phyloP scores from a whole-genome alignment of 140 eudicot genomes.

The Oenanthe javanica region DNA sequence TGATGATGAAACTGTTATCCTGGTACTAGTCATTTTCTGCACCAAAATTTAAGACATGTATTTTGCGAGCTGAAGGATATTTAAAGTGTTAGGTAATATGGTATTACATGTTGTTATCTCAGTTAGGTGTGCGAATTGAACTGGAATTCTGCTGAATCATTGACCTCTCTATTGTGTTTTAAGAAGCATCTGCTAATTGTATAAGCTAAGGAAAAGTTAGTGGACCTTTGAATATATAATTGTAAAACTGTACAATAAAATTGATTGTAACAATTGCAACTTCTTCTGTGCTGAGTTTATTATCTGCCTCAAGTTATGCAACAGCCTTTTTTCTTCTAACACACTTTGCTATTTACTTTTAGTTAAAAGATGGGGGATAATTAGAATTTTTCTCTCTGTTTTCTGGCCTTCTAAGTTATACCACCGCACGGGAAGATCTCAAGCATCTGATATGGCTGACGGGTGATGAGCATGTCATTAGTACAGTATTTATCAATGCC shows the following conservation, averaged over 20 bases:
- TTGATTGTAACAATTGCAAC: background rate
- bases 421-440: background rate
- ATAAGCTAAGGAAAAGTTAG: background rate
- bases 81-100: background rate
- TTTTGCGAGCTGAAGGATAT: background rate
- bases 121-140: background rate
- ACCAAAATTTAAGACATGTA: background rate
- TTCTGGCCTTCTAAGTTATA: background rate
- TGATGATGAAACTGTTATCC: slow-evolving; percentile 73
- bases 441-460: too few relatives aligned
- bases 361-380: background rate
- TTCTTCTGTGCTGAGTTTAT: background rate
- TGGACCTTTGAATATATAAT: background rate
- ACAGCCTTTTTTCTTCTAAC: background rate
- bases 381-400: background rate
- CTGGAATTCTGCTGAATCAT: background rate
- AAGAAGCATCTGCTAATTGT: too few relatives aligned
- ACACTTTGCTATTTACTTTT: background rate
- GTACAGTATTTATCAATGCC: background rate
- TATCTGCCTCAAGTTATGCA: background rate
- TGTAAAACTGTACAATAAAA: background rate
- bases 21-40: slow-evolving; percentile 36
- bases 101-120: background rate
- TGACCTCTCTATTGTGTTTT: too few relatives aligned
- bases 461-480: too few relatives aligned